Conservation (phyloP, 345 rosid genomes). For the Bruguiera sexangula region DNA sequence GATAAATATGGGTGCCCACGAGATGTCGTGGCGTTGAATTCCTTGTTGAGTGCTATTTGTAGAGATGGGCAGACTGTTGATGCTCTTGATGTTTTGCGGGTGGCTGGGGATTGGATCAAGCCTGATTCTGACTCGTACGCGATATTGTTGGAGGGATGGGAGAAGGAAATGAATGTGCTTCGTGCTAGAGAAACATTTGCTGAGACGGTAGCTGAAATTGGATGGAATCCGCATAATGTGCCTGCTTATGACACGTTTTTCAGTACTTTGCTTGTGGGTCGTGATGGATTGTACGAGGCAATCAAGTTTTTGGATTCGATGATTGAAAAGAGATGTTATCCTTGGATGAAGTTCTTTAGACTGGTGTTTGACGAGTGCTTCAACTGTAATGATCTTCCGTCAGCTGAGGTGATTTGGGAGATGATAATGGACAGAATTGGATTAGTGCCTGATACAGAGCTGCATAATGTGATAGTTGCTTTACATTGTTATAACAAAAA, state of each 20-base stretch:
- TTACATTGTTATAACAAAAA: slow-evolving; percentile 35
- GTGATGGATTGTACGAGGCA: slow-evolving; percentile 39
- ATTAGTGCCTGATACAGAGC: slow-evolving; percentile 40
- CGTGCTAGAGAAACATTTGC: slow-evolving; percentile 32
- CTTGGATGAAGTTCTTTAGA: slow-evolving; percentile 43
- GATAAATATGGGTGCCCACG: slow-evolving; percentile 41
- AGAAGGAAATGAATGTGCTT: slow-evolving; percentile 43
- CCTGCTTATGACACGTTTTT: slow-evolving; percentile 53
- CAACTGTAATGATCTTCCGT: slow-evolving; percentile 28
- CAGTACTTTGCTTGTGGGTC: slow-evolving; percentile 42
- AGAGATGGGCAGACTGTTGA: slow-evolving; percentile 43
- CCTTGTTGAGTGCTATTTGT: slow-evolving; percentile 63
- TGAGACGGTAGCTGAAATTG: slow-evolving; percentile 47
- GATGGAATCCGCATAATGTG: slow-evolving; percentile 52
- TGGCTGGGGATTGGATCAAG: slow-evolving; percentile 33
- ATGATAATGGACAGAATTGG: slow-evolving; percentile 34
- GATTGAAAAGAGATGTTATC: slow-evolving; percentile 38
- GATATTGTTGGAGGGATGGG: slow-evolving; percentile 62
- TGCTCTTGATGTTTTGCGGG: slow-evolving; percentile 38
- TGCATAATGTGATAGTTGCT: slow-evolving; percentile 50
- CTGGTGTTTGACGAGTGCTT: slow-evolving; percentile 33
- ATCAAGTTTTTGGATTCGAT: slow-evolving; percentile 30
- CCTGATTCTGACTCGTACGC: slow-evolving; percentile 54
- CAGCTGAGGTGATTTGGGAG: slow-evolving; percentile 47
- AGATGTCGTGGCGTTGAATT: slow-evolving; percentile 49